phyloP scores from a whole-genome alignment of 495 filamentous ascomycete species.

The Penicillium cinerascens region DNA sequence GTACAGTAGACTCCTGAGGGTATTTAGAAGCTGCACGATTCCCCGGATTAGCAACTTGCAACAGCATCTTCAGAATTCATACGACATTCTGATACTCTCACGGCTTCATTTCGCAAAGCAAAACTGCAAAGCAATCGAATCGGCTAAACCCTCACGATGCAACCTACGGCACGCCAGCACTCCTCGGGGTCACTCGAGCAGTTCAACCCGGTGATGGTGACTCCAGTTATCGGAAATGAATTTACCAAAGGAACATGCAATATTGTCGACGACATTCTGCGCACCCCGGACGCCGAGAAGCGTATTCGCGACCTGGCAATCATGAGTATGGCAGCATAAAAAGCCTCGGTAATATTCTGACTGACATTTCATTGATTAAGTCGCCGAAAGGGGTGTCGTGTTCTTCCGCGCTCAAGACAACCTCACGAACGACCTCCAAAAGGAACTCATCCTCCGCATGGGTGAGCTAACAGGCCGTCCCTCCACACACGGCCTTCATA shows the following conservation, averaged over 20 bases:
- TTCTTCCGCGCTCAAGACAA: conserved; percentile 68
- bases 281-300: conserved; percentile 52
- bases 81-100: not conserved
- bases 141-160: conserved; percentile 4
- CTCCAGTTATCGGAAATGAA: conserved; percentile 53
- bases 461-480: conserved; percentile 59
- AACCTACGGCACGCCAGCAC: conserved; percentile 3
- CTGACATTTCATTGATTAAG: too few relatives aligned
- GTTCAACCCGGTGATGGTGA: conserved; percentile 18
- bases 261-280: conserved; percentile 51
- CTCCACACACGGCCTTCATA: conserved; percentile 53
- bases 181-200: conserved; percentile 38
- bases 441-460: conserved; percentile 55
- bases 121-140: too few relatives aligned
- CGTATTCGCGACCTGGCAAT: conserved; percentile 58
- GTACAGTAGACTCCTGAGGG: too few relatives aligned
- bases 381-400: conserved; percentile 69
- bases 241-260: conserved; percentile 39
- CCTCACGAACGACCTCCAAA: conserved; percentile 57
- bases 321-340: conserved; percentile 24
- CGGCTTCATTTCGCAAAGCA: too few relatives aligned
- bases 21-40: not conserved
- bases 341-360: too few relatives aligned
- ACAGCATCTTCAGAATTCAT: not conserved
- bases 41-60: not conserved